Conservation (phyloP, 2,329 filamentous ascomycete genomes). For the Macrophomina tecta region DNA sequence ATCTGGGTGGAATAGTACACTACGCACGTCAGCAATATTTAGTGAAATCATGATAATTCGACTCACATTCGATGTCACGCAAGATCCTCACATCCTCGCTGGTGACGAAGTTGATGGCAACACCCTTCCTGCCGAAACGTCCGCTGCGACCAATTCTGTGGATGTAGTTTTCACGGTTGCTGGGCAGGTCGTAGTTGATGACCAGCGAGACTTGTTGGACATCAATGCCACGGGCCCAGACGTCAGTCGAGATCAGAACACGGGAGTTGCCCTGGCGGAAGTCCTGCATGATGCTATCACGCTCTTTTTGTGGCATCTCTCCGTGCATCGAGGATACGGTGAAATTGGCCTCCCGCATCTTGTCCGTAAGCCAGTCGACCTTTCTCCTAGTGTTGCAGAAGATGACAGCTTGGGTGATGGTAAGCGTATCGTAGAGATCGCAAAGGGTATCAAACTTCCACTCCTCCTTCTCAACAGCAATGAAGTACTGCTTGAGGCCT, state of each 20-base stretch:
- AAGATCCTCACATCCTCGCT: slow-evolving; percentile 97
- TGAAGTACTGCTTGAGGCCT: slow-evolving; percentile 98
- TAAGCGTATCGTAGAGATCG: slow-evolving; percentile 97
- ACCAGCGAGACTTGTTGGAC: slow-evolving; percentile 98
- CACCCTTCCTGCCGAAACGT: slow-evolving; percentile 95
- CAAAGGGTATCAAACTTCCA: slow-evolving; percentile 99
- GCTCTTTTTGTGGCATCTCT: slow-evolving; percentile 98
- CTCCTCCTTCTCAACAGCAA: slow-evolving; percentile 98
- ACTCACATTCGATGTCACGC: slow-evolving; percentile 89
- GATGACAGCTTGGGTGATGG: slow-evolving; percentile 98
- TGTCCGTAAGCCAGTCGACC: slow-evolving; percentile 99
- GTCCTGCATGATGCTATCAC: slow-evolving; percentile 99
- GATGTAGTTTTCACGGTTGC: slow-evolving; percentile 99
- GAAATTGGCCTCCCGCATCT: slow-evolving; percentile 99
- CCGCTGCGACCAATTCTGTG: slow-evolving; percentile 96
- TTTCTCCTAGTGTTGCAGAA: slow-evolving; percentile 99
- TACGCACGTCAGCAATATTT: slow-evolving; percentile 50
- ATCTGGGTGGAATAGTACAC: slow-evolving; percentile 97
- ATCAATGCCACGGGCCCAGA: slow-evolving; percentile 98
- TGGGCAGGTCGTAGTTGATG: slow-evolving; percentile 98
- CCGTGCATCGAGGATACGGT: slow-evolving; percentile 99
- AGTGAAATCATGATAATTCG: neutral
- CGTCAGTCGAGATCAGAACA: slow-evolving; percentile 95
- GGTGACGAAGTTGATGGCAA: slow-evolving; percentile 99
- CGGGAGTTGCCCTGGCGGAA: slow-evolving; percentile 96